Evolutionary conservation across 2,329 filamentous ascomycete genomes (phyloP), one percentile per base, ranked within the genome.

Genomic region (Trichoderma gracile): DNA sequence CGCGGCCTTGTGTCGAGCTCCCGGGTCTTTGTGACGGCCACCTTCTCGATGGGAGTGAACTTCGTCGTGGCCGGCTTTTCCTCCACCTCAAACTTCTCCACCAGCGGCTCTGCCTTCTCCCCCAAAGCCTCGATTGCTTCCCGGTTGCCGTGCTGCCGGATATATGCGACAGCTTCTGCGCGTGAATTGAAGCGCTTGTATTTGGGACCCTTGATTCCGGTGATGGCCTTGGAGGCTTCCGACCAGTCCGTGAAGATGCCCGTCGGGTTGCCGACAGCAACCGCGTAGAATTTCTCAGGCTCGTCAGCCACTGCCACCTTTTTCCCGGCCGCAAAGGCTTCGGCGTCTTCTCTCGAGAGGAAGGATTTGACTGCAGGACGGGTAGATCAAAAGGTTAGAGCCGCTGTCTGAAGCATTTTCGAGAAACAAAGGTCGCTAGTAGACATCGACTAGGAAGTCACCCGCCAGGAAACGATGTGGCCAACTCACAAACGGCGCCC

Each of bases 81-180:
- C 30, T 59, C 46, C 42, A 46, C 49, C 33, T 53, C 55, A 3
- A 46, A 42, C 45, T 65, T 62, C 17, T 47, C 17, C 30, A 56
- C 38, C 9, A 38, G 12, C 3, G 64, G 56, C 63, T 68, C 70
- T 61, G 52, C 70, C 62, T 67, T 73, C 63, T 73, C 73, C 23
- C 78, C 78, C 46, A 81, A 71, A 3, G 75, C 75, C 46, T 78
- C 73, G 50, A 80, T 76, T 3, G 80, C 78, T n/a, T 78, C 77
- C 21, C 74, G 74, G 66, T 77, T 79, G n/a, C 79, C 80, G 60
- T 78, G 76, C 68, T 78, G 72, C 66, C 77, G 78, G 59, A 97
- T 90, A 73, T 91, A 97, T 21, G 86, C 86, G 72, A 94, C 86
- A 0, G 94, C 94, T 75, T 96, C 92, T 64, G 81, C 82, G 27